Evolutionary conservation across 2,329 filamentous ascomycete genomes (phyloP).

Genomic region (Talaromyces rugulosus): DNA sequence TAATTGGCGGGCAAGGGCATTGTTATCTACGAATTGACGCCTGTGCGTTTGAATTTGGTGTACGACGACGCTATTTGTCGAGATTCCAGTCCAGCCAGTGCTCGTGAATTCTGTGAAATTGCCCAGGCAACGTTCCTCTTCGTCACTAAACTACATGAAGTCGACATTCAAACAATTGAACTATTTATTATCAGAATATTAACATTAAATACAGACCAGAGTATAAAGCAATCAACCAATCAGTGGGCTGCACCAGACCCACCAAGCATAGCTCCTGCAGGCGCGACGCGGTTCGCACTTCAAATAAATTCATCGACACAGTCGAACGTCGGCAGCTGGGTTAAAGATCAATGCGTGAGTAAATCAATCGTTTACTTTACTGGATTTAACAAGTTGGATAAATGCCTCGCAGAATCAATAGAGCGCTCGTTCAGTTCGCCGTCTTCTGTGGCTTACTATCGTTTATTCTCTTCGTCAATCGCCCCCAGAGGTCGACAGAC

Average conservation of each 20-base stretch:
- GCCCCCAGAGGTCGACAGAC: conserved; percentile 21
- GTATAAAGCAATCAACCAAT: not conserved
- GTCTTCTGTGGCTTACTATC: conserved; percentile 31
- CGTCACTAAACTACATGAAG: not conserved
- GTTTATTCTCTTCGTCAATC: conserved; percentile 36
- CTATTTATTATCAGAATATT: not conserved
- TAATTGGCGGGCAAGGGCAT: too few relatives aligned
- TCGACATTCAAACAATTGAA: too few relatives aligned
- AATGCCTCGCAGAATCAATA: conserved; percentile 36
- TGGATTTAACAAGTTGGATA: not conserved
- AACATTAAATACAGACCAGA: not conserved
- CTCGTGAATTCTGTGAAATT: not conserved
- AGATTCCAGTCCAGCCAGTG: too few relatives aligned
- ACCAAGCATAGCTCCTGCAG: too few relatives aligned
- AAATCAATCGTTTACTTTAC: not conserved
- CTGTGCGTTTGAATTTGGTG: too few relatives aligned
- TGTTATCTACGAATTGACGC: too few relatives aligned
- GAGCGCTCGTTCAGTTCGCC: conserved; percentile 30
- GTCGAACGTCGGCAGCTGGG: too few relatives aligned
- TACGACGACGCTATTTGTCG: too few relatives aligned
- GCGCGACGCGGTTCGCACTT: too few relatives aligned
- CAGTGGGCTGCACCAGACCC: too few relatives aligned
- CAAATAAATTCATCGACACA: too few relatives aligned
- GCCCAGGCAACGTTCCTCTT: not conserved
- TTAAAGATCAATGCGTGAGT: not conserved